Evolutionary conservation across 2,329 filamentous ascomycete genomes (phyloP).

Genomic region (Zelopaecilomyces penicillatus): DNA sequence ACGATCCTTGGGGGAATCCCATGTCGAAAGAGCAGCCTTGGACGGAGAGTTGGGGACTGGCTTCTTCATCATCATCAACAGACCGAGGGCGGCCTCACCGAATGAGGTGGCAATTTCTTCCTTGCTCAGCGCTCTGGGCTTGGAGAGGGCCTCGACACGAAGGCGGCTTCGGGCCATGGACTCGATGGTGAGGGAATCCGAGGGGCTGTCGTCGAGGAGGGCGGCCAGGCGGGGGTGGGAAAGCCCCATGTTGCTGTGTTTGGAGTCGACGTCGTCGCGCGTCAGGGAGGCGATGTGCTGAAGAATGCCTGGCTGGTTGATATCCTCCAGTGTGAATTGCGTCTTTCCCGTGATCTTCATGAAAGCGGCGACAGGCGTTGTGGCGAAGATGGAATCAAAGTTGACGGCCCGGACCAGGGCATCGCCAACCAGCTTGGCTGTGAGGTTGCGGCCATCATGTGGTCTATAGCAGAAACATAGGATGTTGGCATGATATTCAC

Average conservation of each 20-base stretch:
- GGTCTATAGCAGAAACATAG: conserved; percentile 2
- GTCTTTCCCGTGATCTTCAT: conserved; percentile 5
- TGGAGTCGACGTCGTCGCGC: conserved; percentile 7
- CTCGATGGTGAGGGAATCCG: conserved; percentile 3
- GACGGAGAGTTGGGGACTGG: conserved; percentile 6
- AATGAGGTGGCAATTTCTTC: conserved; percentile 4
- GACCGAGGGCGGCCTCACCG: conserved; percentile 7
- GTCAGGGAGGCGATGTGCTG: conserved; percentile 11
- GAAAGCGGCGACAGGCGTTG: conserved; percentile 3
- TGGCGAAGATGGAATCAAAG: conserved; percentile 6
- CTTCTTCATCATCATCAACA: conserved; percentile 10
- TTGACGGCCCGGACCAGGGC: conserved; percentile 14
- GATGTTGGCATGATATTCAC: neutral
- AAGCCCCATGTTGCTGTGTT: conserved; percentile 1
- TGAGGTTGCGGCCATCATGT: conserved; percentile 13
- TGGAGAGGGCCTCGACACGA: conserved; percentile 8
- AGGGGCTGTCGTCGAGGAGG: conserved; percentile 7
- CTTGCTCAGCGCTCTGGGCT: conserved; percentile 3
- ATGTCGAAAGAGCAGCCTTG: neutral
- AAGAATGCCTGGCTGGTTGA: conserved; percentile 9
- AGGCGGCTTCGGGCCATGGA: conserved; percentile 9
- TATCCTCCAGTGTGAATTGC: conserved; percentile 8
- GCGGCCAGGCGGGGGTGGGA: conserved; percentile 6
- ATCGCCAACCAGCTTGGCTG: conserved; percentile 10
- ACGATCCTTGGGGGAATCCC: conserved; percentile 5